Evolutionary conservation across 2,329 filamentous ascomycete species (phyloP), one percentile per base, ranked within the genome.

Genomic region (Intubia oerlemansii): DNA sequence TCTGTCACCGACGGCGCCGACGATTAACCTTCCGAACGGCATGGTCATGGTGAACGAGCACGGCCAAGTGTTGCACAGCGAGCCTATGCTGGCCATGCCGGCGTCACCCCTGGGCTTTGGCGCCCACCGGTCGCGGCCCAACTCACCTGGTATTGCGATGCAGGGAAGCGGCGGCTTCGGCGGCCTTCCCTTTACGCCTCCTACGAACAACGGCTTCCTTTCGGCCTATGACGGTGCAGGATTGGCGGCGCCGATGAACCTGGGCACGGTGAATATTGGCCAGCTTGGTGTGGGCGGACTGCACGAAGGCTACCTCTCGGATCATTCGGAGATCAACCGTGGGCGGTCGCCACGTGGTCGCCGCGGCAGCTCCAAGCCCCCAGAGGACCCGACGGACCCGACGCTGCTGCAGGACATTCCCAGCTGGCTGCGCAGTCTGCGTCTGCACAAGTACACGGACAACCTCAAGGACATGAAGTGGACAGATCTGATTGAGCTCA

Each of bases 371-470:
- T 92, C 81, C 24, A 98, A 95, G 63, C 88, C 88, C 17, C 88
- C 88, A 26, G 88, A 98, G 59, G 88, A 98, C 44, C 88, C 88
- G 4, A 95, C 85, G 13, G 88, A 98, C 50, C 76, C 78, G 11
- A 71, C 64, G 24, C 65, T 98, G 34, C 62, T 98, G 41, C 79
- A 91, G 53, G 88, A 98, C 45, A 93, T 98, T 40, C 85, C 88
- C 31, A 77, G 73, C 49, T 98, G 88, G 88, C 66, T 98, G 43
- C 72, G 88, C 47, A 93, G 82, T 49, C 63, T 95, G 46, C 72
- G 88, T 35, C 62, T 98, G 43, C 88, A 98, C 62, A 98, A 98
- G 59, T 98, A 98, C 53, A 98, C 88, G 8, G 88, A 98, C 41
- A 90, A 95, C 42, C 56, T 98, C 38, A 98, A 95, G 55, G 85